Base-by-base conservation (phyloP, 2,329 filamentous ascomycete species). In the Hypoxylon sp. region DNA sequence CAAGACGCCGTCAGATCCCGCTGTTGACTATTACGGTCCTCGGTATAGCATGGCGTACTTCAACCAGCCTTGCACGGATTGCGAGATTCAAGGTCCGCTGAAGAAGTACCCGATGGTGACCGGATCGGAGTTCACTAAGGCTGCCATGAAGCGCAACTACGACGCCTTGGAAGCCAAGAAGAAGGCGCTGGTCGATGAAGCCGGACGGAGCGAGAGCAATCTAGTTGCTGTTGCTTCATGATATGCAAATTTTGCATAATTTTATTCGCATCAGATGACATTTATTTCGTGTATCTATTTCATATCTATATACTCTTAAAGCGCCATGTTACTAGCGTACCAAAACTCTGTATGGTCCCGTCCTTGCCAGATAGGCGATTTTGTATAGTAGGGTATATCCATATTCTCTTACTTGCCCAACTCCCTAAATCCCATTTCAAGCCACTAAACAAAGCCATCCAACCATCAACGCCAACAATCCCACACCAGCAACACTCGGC, bases 31-130 rank as follows among this genome's bases (percentile, higher is more conserved):
- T 74, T 90, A 84, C 71, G 87, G 87, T 4, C 83, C 86, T 70
- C 82, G 89, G 45, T 91, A 89, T 75, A 89, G 86, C 75, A 87
- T 91, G 74, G 89, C 89, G 6, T 91, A 86, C 72, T 90, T 90
- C 77, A 90, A 90, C 70, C 88, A 90, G 78, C 87, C 88, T 0
- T 85, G 84, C 75, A 84, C 82, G 60, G 85, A 89, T 75, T 83
- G 83, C 9, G 74, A 81, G 68, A 89, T 90, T 41, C 87, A 90
- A 73, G 89, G 88, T 0, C 88, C 87, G 1, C 52, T 78, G 75
- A 87, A 87, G 78, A 91, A 90, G 77, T 91, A 90, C 76, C 84
- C 86, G 1, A 75, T 82, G 62, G 82, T 90, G 13, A 90, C 87
- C 0, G 88, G 88, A 1, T 83, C 83, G 58, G 82, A 90, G 75